Evolutionary conservation across 768 basidiomycete genomes (phyloP).

Genomic region (Lentinula edodes): DNA sequence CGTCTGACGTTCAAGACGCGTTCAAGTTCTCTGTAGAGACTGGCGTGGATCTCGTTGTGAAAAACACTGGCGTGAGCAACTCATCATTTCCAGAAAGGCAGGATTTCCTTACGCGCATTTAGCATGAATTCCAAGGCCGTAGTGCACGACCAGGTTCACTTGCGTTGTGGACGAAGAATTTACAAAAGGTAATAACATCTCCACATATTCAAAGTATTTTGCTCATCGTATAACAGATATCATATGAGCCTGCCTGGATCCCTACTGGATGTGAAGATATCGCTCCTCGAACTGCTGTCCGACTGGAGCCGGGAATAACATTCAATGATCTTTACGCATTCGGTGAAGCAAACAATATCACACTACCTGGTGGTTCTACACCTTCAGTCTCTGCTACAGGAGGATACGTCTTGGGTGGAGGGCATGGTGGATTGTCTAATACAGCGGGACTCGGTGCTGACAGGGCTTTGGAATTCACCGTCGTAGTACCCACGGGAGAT

Average conservation of each 20-base stretch:
- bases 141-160: constrained; percentile 16
- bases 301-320: constrained; percentile 12
- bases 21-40: constrained; percentile 16
- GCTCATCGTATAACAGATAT: not conserved
- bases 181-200: not conserved
- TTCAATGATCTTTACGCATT: constrained; percentile 14
- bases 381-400: constrained; percentile 8
- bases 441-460: constrained; percentile 1
- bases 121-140: constrained; percentile 22
- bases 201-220: not conserved
- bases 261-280: constrained; percentile 5
- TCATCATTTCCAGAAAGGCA: not conserved
- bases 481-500: constrained; percentile 38
- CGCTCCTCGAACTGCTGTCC: not conserved
- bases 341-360: constrained; percentile 18
- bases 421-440: not conserved
- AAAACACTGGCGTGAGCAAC: constrained; percentile 19
- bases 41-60: constrained; percentile 16
- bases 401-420: constrained; percentile 9
- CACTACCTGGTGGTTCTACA: constrained; percentile 16
- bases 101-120: no score
- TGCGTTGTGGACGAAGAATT: constrained; percentile 14
- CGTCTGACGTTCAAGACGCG: constrained; percentile 16
- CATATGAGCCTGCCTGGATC: constrained; percentile 12
- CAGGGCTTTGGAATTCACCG: constrained; percentile 28